Conservation (phyloP, 2,329 filamentous ascomycete species). For the Plenodomus lindquistii region DNA sequence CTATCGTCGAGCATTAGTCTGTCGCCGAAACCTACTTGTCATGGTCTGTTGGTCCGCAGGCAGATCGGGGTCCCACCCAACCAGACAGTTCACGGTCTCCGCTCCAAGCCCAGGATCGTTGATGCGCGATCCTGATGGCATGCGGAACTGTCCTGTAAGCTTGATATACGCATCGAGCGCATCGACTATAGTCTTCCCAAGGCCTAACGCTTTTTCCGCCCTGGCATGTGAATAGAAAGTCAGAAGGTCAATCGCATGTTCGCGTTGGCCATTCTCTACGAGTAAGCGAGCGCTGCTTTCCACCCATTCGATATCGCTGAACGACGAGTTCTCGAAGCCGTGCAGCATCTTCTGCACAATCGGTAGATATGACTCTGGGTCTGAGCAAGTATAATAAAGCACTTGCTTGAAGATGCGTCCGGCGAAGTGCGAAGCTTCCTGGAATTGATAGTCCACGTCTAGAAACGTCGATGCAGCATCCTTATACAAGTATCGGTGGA, state of each 20-base stretch:
- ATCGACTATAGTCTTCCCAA: conserved; percentile 31
- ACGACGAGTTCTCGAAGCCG: conserved; percentile 32
- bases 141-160: conserved; percentile 24
- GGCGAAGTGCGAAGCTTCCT: conserved; percentile 34
- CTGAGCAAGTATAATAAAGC: conserved; percentile 36
- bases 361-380: conserved; percentile 25
- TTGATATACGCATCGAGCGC: conserved; percentile 31
- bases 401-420: conserved; percentile 34
- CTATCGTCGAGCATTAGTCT: neutral
- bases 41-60: conserved; percentile 16
- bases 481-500: conserved; percentile 43
- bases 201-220: conserved; percentile 28
- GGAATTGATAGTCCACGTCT: conserved; percentile 38
- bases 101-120: conserved; percentile 33
- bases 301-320: conserved; percentile 27
- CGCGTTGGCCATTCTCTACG: conserved; percentile 18
- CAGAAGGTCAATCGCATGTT: conserved; percentile 21
- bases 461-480: conserved; percentile 39
- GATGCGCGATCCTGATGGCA: conserved; percentile 24
- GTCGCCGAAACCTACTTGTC: conserved; percentile 2
- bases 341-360: conserved; percentile 31
- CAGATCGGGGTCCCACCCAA: conserved; percentile 32
- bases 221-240: conserved; percentile 32
- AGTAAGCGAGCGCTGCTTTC: conserved; percentile 23
- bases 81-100: conserved; percentile 36